Evolutionary conservation across 768 basidiomycete genomes (phyloP), one percentile per base, ranked within the genome.

Genomic region (Pleurotus tuber-regium): DNA sequence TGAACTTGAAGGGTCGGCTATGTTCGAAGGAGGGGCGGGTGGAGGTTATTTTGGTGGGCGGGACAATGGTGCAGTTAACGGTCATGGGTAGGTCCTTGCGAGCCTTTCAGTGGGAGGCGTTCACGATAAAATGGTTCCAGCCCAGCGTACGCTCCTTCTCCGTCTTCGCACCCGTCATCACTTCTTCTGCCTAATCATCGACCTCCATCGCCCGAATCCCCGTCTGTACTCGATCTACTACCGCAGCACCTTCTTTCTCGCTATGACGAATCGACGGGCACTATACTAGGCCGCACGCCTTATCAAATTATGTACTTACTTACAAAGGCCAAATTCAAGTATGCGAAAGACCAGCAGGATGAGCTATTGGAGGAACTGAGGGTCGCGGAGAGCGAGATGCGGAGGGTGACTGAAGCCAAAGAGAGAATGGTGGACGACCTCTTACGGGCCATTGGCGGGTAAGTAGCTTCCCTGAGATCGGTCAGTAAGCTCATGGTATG

Each of bases 291-390:
- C 1, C 78, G 86, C n/a, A 69, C 83, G n/a, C 85, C 81, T 0
- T 69, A 74, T 25, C 82, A 86, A 72, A 80, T 83, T 29, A 83
- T 82, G 74, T 95, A 94, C 64, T 73, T 70, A 56, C 76, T 70
- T 54, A 76, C 79, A 74, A 89, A 94, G 61, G 92, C 93, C 4
- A 92, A 92, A 61, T 77, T 86, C 63, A 72, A 71, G 43, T 87
- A 84, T 61, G 83, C 81, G 11, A 55, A 85, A 25, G 78, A 86
- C 52, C 83, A 89, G 60, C 84, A 90, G 54, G 82, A 81, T 26
- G 70, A 72, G 26, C 70, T 94, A 31, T 67, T 78, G 25, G 80
- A 84, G 56, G 87, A 94, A 63, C 68, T 91, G 55, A 75, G 79
- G 29, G 68, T 73, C 12, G 66, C 78, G 6, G 75, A 77, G 52